Evolutionary conservation across 169 alveolate genomes (phyloP), one percentile per base, ranked within the genome.

Genomic region (Plasmodium knowlesi): DNA sequence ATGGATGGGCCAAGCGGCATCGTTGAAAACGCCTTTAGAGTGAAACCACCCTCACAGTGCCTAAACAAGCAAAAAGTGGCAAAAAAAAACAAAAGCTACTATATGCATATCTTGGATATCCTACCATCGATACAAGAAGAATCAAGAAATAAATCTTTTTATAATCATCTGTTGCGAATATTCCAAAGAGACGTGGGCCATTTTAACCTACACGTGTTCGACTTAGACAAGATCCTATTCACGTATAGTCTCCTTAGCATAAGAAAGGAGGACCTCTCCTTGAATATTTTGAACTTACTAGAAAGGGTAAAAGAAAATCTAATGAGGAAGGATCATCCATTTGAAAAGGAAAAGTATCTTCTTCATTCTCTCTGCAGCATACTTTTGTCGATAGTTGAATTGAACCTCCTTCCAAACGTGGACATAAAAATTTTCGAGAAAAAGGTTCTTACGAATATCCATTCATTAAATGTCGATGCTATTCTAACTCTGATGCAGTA

Each of bases 211-310:
- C 80, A 89, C 46, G 50, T 89, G 50, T 89, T 89, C 50, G 83
- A 89, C 50, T 8, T 89, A 37, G 94, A 89, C 41, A 89, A 89
- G n/a, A 89, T 89, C 46, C 57, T 89, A 30, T 61, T 61, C 34
- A 57, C 94, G 32, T 79, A 79, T 57, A 89, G 76, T 25, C 79
- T 25, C 19, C 82, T 89, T 37, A 89, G 79, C 34, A 16, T 89
- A 8, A 79, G 12, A 16, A 78, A 61, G 39, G 73, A 32, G 41
- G 9, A 37, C n/a, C 80, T 89, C 22, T 14, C 88, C 2, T 25
- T 89, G 16, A 22, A 57, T 61, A 79, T 50, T 16, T 50, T 89
- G 25, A 41, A 50, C 43, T 19, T 89, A 67, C 25, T 89, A 89
- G 90, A 89, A 41, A 89, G 34, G 12, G 53, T 89, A n/a, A 89